phyloP scores from a whole-genome alignment of 2,329 filamentous ascomycete species.

The Chaetomiaceae sp. region DNA sequence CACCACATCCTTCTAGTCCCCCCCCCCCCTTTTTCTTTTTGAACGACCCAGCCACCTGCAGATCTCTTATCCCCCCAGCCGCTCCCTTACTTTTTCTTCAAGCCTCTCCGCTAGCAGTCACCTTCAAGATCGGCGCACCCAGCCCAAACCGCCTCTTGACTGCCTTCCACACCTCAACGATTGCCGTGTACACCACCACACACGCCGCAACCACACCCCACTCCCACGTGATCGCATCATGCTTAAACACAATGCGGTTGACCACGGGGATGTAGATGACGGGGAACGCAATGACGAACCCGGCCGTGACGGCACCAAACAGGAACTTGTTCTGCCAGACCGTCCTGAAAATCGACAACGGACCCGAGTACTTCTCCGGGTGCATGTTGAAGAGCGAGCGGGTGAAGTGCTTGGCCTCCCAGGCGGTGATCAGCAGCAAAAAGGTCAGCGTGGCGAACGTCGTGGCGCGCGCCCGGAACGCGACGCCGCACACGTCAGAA shows the following conservation, averaged over 20 bases:
- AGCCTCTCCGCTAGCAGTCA: background rate
- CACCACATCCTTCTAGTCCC: no score
- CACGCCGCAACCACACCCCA: slow-evolving; percentile 64
- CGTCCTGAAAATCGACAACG: slow-evolving; percentile 52
- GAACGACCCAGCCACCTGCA: no score
- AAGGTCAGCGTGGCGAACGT: slow-evolving; percentile 68
- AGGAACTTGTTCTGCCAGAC: slow-evolving; percentile 66
- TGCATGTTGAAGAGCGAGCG: slow-evolving; percentile 67
- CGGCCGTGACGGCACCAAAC: slow-evolving; percentile 59
- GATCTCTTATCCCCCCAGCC: no score
- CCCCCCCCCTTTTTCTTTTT: no score
- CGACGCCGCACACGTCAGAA: slow-evolving; percentile 46
- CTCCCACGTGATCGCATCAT: slow-evolving; percentile 64
- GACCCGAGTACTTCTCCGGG: slow-evolving; percentile 45
- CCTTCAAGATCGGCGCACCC: slow-evolving; percentile 7
- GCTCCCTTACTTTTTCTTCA: background rate
- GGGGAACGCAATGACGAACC: slow-evolving; percentile 57
- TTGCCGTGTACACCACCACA: slow-evolving; percentile 55
- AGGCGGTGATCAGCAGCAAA: slow-evolving; percentile 63
- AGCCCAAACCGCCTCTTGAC: slow-evolving; percentile 42
- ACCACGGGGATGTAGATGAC: slow-evolving; percentile 65
- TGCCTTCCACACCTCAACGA: slow-evolving; percentile 67
- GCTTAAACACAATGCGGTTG: slow-evolving; percentile 65
- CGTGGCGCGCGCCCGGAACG: slow-evolving; percentile 63
- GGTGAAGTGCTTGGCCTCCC: slow-evolving; percentile 69